Conservation (phyloP, 352 stramenopile genomes). For the Phytophthora pseudosyringae region DNA sequence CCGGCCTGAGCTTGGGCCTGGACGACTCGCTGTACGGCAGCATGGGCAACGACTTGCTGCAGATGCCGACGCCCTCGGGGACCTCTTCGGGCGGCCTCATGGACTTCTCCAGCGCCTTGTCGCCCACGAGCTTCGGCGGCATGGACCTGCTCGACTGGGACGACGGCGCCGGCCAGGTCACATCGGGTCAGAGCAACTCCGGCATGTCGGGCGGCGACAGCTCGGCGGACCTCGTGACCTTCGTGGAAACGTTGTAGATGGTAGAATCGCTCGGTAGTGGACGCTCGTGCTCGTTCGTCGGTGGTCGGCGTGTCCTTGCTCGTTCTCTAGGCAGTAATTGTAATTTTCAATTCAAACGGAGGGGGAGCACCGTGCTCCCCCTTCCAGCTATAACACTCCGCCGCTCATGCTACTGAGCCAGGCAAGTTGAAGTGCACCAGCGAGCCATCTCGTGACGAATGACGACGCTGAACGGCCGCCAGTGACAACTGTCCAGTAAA, state of each 20-base stretch:
- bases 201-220: conserved; percentile 43
- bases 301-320: conserved; percentile 1
- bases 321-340: conserved; percentile 20
- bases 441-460: neutral
- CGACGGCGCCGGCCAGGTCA: conserved; percentile 28
- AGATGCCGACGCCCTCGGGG: conserved; percentile 58
- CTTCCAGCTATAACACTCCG: neutral
- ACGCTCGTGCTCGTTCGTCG: neutral
- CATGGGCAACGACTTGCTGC: conserved; percentile 61
- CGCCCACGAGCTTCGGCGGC: conserved; percentile 62
- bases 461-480: conserved; percentile 5
- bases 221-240: conserved; percentile 68
- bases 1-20: conserved; percentile 53
- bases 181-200: conserved; percentile 18
- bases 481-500: conserved; percentile 23
- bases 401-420: too few species aligned
- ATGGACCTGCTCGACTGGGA: conserved; percentile 63
- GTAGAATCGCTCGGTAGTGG: conserved; percentile 11
- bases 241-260: conserved; percentile 67
- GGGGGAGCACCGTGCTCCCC: neutral
- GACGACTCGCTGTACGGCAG: conserved; percentile 68
- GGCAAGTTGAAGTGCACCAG: conserved; percentile 21
- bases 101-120: conserved; percentile 72
- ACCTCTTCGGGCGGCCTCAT: conserved; percentile 56
- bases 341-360: conserved; percentile 30